Evolutionary conservation across 2,329 filamentous ascomycete species (phyloP).

Genomic region (Aspergillus sp.): DNA sequence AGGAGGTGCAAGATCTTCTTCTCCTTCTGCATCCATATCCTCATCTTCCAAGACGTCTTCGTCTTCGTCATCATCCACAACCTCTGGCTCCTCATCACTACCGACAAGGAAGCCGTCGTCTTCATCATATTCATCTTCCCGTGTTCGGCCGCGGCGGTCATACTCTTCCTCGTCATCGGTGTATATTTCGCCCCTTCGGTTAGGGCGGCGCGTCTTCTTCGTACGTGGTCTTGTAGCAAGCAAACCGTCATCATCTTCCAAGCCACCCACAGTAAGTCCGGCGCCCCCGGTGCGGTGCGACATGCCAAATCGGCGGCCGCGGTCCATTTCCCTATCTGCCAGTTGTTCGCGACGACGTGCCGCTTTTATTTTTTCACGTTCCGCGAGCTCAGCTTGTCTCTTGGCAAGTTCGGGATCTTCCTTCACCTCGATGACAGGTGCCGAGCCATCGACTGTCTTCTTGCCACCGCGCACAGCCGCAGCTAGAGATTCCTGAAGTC

Average conservation of each 20-base stretch:
- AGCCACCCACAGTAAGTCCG: conserved; percentile 55
- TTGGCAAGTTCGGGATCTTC: conserved; percentile 64
- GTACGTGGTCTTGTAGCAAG: conserved; percentile 41
- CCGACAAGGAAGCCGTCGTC: conserved; percentile 72
- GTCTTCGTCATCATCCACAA: conserved; percentile 46
- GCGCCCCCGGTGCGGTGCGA: conserved; percentile 46
- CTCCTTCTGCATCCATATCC: conserved; percentile 47
- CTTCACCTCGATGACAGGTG: conserved; percentile 58
- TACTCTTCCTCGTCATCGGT: conserved; percentile 52
- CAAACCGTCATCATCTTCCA: conserved; percentile 59
- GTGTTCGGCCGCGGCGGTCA: conserved; percentile 47
- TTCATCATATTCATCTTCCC: conserved; percentile 80
- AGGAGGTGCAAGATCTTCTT: conserved; percentile 31
- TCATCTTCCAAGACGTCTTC: conserved; percentile 44
- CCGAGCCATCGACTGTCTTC: conserved; percentile 50
- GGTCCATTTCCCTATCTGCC: conserved; percentile 55
- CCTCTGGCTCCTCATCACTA: conserved; percentile 50
- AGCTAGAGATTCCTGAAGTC: conserved; percentile 61
- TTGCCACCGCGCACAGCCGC: conserved; percentile 55
- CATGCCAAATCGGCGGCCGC: conserved; percentile 50
- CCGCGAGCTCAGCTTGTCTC: conserved; percentile 58
- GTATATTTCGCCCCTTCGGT: conserved; percentile 50
- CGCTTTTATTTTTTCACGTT: conserved; percentile 57
- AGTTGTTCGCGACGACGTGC: conserved; percentile 57
- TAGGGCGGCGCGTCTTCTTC: conserved; percentile 38